Evolutionary conservation across 495 filamentous ascomycete genomes (phyloP), one percentile per base, ranked within the genome.

Genomic region (Aspergillus biplanus): DNA sequence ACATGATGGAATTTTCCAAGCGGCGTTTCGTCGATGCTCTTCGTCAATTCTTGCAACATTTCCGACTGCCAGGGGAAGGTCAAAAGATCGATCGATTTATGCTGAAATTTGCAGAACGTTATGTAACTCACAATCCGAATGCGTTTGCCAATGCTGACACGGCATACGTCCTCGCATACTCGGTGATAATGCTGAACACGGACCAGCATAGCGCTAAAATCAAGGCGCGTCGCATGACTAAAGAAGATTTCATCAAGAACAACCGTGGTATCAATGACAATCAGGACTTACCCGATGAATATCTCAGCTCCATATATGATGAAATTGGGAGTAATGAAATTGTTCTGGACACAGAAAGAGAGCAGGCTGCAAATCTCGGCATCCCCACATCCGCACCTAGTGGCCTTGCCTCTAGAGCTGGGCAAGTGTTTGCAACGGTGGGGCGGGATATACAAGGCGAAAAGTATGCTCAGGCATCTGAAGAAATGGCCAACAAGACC

Each of bases 41-140:
- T 12, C 86, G 95, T 32, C 85, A 90, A 56, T 99, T 98, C 70
- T 80, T 99, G 13, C 95, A 99, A 75, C 89, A 91, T 52, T 99
- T 99, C 80, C 90, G 95, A 34, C 78, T 99, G 11, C 95, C 95
- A 1, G 95, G 95, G 49, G 95, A 99, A 74, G 93, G 93, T 1
- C 95, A 99, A 73, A 99, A 99, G 80, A 99, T 99, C 65, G 95
- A 99, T 86, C 90, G 95, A 39, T 97, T 97, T 76, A 98, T 99
- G 95, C 82, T 98, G 55, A 99, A 99, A 74, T 99, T 98, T 77
- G 96, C 95, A 46, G 92, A 98, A 69, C 88, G 93, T 32, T 99
- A 99, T 71, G 89, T 93, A 39, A 90, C 87, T 42, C 93, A 93
- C 33, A 99, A 99, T 66, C 95, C 95, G 1, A 96, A 97, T 70